Base-by-base conservation (phyloP, 257 asterid species). In the Verbena officinalis region DNA sequence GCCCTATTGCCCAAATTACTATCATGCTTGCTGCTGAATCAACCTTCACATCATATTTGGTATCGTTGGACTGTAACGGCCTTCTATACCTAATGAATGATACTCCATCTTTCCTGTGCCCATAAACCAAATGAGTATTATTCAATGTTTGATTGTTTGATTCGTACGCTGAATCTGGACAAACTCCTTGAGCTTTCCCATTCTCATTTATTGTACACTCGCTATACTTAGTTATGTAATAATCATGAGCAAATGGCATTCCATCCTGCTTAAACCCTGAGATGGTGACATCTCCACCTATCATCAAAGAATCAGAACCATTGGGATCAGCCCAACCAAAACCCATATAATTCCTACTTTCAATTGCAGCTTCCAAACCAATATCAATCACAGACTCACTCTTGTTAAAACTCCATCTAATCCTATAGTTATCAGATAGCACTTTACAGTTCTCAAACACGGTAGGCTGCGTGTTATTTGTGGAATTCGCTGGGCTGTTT, bases 311-410 rank as follows among this genome's bases (percentile, higher is more conserved):
- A 62, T 71, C 74, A 0, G 86, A 68, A 9, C 85, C 79, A 69
- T 80, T 84, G 19, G 95, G 95, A 48, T 86, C 75, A 1, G 99
- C 97, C 99, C 99, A 93, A 60, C 99, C 99, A 50, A 93, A 90
- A 5, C 89, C 96, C 99, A 90, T 93, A 50, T 93, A 93, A 74
- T 76, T 72, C 77, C 82, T 78, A 70, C 71, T 68, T 48, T 86
- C 86, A 48, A 78, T 67, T 11, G 94, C 89, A 73, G 90, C 97
- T 80, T 93, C 99, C 76, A 93, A 80, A 42, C 97, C 99, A 66
- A 93, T 76, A 68, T 87, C 97, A 52, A 90, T 59, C 16, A 50
- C 67, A 55, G 67, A 74, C n/a, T 64, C 73, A 34, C 75, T 83
- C 54, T 77, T 79, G 46, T 71, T 84, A 33, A 81, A 62, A 60